Conservation (phyloP, 305 asterid genomes). For the Fraxinus sp. region DNA sequence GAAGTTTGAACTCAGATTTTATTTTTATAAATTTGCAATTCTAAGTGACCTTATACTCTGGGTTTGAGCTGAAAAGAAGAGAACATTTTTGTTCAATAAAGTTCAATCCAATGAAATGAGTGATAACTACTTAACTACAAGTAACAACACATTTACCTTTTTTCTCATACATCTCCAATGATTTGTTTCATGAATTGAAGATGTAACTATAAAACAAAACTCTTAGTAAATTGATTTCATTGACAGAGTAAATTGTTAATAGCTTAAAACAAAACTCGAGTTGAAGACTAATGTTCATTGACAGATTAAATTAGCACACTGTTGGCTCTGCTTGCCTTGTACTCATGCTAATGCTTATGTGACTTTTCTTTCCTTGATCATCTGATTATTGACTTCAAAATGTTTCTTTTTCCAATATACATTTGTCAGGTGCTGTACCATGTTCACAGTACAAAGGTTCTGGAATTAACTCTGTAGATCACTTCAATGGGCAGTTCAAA, state of each 20-base stretch:
- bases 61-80: no score
- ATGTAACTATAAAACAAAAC: not conserved
- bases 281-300: not conserved
- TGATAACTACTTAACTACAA: not conserved
- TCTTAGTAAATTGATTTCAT: no score
- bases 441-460: constrained; percentile 73
- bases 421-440: constrained; percentile 36
- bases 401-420: constrained; percentile 7
- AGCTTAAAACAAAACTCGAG: not conserved
- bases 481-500: constrained; percentile 78
- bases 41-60: no score
- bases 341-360: not conserved
- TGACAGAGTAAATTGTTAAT: not conserved
- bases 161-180: not conserved
- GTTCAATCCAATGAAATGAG: not conserved
- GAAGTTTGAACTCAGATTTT: no score
- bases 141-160: not conserved
- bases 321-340: not conserved
- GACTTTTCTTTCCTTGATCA: constrained; percentile 5
- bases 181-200: not conserved
- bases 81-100: not conserved
- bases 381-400: constrained; percentile 8
- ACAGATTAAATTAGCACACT: not conserved
- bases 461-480: constrained; percentile 70
- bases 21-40: no score